A percentile compares a stretch with the other conserved stretches of the same genome.
Conservation (phyloP, 1,284 basidiomycete genomes). For the Moesziomyces sp. region DNA sequence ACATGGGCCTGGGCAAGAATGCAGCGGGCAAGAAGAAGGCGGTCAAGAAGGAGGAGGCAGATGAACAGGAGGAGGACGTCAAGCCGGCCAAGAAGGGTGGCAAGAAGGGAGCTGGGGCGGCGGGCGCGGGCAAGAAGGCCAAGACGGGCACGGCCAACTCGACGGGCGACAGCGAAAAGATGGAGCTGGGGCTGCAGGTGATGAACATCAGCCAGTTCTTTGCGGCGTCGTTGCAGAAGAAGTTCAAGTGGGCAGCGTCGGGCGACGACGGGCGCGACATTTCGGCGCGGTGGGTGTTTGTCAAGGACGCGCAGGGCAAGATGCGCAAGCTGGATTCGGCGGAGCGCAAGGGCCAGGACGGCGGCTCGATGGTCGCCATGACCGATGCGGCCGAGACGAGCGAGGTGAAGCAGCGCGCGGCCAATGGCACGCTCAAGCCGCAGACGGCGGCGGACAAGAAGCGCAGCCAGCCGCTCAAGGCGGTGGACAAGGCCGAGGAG, state of each 20-base stretch:
- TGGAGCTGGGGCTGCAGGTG: slow-evolving; percentile 62
- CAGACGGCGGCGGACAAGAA: slow-evolving; percentile 36
- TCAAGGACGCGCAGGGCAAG: slow-evolving; percentile 58
- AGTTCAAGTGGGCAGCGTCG: slow-evolving; percentile 64
- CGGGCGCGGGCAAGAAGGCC: slow-evolving; percentile 5
- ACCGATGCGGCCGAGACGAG: slow-evolving; percentile 34
- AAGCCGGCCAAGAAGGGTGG: slow-evolving; percentile 36
- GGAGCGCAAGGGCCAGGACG: slow-evolving; percentile 40
- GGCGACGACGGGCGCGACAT: slow-evolving; percentile 56
- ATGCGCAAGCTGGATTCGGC: slow-evolving; percentile 60
- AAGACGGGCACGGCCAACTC: slow-evolving; percentile 43
- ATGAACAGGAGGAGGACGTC: slow-evolving; percentile 40
- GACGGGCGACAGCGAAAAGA: slow-evolving; percentile 60
- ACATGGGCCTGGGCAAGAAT: slow-evolving; percentile 32
- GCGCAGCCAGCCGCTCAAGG: slow-evolving; percentile 24
- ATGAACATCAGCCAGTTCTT: slow-evolving; percentile 64
- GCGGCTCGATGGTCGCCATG: slow-evolving; percentile 46
- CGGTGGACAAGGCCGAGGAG: slow-evolving; percentile 33
- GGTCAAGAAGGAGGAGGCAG: slow-evolving; percentile 52
- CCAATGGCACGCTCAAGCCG: slow-evolving; percentile 31
- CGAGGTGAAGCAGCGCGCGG: slow-evolving; percentile 15
- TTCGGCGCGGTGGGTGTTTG: slow-evolving; percentile 59
- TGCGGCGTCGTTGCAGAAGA: slow-evolving; percentile 66
- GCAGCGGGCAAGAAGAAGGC: slow-evolving; percentile 12
- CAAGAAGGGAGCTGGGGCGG: slow-evolving; percentile 15